Percentiles rank a stretch among this genome's conserved stretches.
These are phyloP conservation scores for Cryptosporidium tyzzeri DNA, from an alignment of 169 alveolate genomes.

Conservation along the genomic window DNA sequence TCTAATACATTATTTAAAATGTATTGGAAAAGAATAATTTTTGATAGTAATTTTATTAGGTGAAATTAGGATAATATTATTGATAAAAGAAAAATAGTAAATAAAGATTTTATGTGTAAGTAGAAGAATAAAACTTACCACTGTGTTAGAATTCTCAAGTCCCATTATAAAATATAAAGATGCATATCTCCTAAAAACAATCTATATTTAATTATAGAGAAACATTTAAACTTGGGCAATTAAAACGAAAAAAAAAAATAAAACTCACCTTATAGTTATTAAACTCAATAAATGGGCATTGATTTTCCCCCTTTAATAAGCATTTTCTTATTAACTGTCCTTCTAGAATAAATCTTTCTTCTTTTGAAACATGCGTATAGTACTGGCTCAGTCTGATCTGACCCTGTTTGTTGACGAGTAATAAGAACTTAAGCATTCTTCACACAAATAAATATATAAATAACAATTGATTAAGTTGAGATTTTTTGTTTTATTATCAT, in stretches of 20 bases:
- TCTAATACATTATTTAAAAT: conserved; percentile 80
- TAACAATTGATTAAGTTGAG: not conserved
- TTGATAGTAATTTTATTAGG: not conserved
- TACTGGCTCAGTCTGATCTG: conserved; percentile 96
- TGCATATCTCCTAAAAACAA: conserved; percentile 94
- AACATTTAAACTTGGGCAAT: not conserved
- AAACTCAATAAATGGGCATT: conserved; percentile 96
- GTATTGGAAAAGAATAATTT: not conserved
- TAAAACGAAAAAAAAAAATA: not conserved
- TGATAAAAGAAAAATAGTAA: not conserved
- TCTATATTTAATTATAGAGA: conserved; percentile 1
- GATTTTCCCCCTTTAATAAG: conserved; percentile 92
- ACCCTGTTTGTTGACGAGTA: conserved; percentile 98
- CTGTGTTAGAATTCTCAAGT: conserved; percentile 85
- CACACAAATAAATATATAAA: not conserved
- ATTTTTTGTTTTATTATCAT: not conserved
- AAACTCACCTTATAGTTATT: conserved; percentile 93
- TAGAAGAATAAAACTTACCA: conserved; percentile 47
- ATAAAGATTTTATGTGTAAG: not conserved
- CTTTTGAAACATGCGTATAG: conserved; percentile 87
- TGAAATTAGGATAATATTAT: no score
- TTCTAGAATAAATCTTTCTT: conserved; percentile 95
- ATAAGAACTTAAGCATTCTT: conserved; percentile 95
- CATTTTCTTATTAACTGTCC: conserved; percentile 98
- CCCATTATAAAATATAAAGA: conserved; percentile 96